Conservation (phyloP, 352 stramenopile genomes). For the Phytophthora kernoviae region DNA sequence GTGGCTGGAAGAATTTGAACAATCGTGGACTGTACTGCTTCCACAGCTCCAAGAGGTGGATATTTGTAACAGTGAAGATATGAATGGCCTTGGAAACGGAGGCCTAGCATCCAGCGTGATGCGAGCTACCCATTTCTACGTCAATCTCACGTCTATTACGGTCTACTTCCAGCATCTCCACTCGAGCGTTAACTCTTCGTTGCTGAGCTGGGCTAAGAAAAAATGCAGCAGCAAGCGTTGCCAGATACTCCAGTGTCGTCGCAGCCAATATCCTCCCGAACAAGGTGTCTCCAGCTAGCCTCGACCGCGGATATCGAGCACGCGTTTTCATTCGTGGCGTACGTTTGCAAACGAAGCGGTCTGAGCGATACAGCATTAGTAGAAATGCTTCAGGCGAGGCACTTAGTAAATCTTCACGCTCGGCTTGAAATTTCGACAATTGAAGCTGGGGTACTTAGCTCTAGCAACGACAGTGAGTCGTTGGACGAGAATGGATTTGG, state of each 20-base stretch:
- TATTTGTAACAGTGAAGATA: conserved; percentile 25
- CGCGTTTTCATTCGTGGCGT: conserved; percentile 79
- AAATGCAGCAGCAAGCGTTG: conserved; percentile 39
- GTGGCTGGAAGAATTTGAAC: conserved; percentile 89
- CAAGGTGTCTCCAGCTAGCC: conserved; percentile 38
- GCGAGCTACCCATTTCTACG: conserved; percentile 68
- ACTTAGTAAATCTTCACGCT: conserved; percentile 79
- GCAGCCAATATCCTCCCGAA: conserved; percentile 8
- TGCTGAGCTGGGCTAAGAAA: conserved; percentile 70
- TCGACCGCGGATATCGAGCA: conserved; percentile 83
- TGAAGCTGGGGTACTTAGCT: conserved; percentile 15
- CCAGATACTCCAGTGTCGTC: conserved; percentile 17
- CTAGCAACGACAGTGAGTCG: conserved; percentile 9
- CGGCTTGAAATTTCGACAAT: conserved; percentile 58
- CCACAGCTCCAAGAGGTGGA: conserved; percentile 75
- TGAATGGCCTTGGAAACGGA: conserved; percentile 11
- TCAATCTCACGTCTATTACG: conserved; percentile 85
- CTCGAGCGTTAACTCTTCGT: conserved; percentile 62
- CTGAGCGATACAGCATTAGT: conserved; percentile 84
- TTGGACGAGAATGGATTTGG: conserved; percentile 8
- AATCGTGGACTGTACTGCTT: conserved; percentile 67
- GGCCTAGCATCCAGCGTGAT: conserved; percentile 48
- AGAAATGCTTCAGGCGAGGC: conserved; percentile 85
- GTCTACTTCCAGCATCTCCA: conserved; percentile 87
- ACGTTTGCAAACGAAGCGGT: conserved; percentile 84